A percentile compares a stretch with the other conserved stretches of the same genome.
phyloP scores from a whole-genome alignment of 768 basidiomycete species.

The Xanthoconium stramineum region DNA sequence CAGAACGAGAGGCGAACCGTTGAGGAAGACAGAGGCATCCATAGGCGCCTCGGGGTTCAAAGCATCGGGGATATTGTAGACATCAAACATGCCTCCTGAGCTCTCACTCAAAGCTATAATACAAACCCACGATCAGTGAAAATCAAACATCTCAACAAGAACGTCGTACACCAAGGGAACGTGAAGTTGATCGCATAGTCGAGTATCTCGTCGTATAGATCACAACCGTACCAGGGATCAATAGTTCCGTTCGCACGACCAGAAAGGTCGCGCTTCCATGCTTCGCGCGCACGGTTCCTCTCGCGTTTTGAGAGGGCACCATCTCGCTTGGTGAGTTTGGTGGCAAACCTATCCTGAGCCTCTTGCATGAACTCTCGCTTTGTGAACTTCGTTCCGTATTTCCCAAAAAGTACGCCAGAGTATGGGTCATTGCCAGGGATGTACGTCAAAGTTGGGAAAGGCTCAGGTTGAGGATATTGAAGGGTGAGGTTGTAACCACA shows the following conservation, averaged over 20 bases:
- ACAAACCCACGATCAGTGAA: conserved; percentile 2
- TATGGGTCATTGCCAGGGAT: conserved; percentile 13
- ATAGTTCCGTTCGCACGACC: conserved; percentile 52
- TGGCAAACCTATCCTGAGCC: conserved; percentile 18
- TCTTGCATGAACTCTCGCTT: conserved; percentile 22
- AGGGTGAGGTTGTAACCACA: conserved; percentile 68
- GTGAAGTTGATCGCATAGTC: conserved; percentile 75
- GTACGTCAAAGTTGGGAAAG: conserved; percentile 39
- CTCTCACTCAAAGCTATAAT: conserved; percentile 17
- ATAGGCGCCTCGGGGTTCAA: conserved; percentile 47
- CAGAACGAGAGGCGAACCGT: conserved; percentile 40
- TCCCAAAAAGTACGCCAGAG: background rate
- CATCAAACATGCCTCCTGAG: conserved; percentile 38
- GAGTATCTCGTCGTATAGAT: conserved; percentile 58
- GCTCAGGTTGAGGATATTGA: conserved; percentile 63
- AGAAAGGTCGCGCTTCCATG: conserved; percentile 46
- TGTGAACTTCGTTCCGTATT: conserved; percentile 17
- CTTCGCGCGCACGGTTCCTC: conserved; percentile 22
- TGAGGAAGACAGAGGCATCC: conserved; percentile 58
- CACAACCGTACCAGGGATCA: conserved; percentile 65
- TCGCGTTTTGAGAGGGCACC: conserved; percentile 23
- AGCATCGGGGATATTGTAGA: conserved; percentile 57
- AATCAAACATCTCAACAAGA: background rate
- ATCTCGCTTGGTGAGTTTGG: conserved; percentile 22
- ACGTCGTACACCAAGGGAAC: conserved; percentile 52